Conservation (phyloP, 345 rosid genomes). For the Gynandropsis gynandra region DNA sequence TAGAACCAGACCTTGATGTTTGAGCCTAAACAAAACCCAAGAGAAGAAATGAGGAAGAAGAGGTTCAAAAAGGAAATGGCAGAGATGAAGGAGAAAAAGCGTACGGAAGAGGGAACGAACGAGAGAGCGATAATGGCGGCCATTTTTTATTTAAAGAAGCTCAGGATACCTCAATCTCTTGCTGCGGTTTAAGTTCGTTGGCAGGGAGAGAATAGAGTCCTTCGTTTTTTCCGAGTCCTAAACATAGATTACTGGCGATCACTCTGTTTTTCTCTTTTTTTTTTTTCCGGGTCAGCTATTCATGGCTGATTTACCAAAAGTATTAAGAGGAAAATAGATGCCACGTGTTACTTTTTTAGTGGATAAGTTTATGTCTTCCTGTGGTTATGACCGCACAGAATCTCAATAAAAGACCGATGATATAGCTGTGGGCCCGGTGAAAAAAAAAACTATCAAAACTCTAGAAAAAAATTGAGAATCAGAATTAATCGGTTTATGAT, state of each 20-base stretch:
- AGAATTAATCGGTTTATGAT: too few relatives aligned
- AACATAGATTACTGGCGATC: conserved; percentile 15
- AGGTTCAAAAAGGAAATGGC: neutral
- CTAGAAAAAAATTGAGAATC: too few relatives aligned
- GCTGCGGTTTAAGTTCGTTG: conserved; percentile 17
- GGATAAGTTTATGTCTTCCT: too few relatives aligned
- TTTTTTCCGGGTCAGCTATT: neutral
- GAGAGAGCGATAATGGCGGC: conserved; percentile 38
- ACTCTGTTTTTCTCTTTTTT: neutral
- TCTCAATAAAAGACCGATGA: too few relatives aligned
- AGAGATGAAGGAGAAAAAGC: conserved; percentile 6
- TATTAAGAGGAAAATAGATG: too few relatives aligned
- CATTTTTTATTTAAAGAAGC: conserved; percentile 14
- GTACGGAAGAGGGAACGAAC: conserved; percentile 25
- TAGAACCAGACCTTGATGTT: conserved; percentile 20
- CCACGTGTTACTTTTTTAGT: too few relatives aligned
- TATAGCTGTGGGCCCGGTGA: too few relatives aligned
- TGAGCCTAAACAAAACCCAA: conserved; percentile 13
- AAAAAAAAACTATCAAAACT: too few relatives aligned
- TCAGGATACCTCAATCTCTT: conserved; percentile 20
- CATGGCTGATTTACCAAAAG: too few relatives aligned
- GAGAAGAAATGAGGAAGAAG: conserved; percentile 10
- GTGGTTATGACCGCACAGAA: too few relatives aligned
- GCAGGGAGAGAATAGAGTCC: conserved; percentile 24
- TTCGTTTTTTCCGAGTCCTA: conserved; percentile 15